Percentiles rank a stretch among this genome's conserved stretches.
phyloP scores from a whole-genome alignment of 202 grass and related monocot species.

The Musa balbisiana region DNA sequence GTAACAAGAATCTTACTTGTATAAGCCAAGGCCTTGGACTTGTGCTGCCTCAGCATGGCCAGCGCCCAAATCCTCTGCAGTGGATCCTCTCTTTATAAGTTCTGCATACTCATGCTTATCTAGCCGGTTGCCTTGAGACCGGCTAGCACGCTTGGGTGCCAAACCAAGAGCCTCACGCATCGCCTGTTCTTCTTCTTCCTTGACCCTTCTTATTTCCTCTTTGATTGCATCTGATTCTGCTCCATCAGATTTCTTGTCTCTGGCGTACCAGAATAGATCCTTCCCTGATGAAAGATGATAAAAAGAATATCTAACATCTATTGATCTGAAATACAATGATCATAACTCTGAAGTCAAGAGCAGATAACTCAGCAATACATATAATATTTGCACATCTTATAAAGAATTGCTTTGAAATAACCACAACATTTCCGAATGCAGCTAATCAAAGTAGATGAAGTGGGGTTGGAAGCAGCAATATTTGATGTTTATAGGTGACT shows the following conservation, averaged over 20 bases:
- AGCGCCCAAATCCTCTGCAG: constrained; percentile 82
- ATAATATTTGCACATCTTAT: too few species aligned
- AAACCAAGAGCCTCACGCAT: constrained; percentile 93
- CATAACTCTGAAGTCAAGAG: too few species aligned
- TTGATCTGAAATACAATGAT: neutral
- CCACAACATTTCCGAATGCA: too few species aligned
- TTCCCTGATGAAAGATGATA: constrained; percentile 37
- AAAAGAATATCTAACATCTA: neutral
- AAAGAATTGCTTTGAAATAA: too few species aligned
- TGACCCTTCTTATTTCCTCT: constrained; percentile 89
- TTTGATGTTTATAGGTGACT: too few species aligned
- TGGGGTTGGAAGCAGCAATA: too few species aligned
- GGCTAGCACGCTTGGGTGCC: constrained; percentile 73
- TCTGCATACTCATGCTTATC: constrained; percentile 98
- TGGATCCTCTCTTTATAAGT: constrained; percentile 83
- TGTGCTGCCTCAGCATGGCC: constrained; percentile 90
- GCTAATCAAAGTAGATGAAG: too few species aligned
- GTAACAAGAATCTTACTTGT: constrained; percentile 50
- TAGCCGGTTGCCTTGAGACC: constrained; percentile 54
- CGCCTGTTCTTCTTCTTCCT: constrained; percentile 94
- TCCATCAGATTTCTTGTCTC: constrained; percentile 61
- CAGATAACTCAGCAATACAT: too few species aligned
- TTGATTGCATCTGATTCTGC: constrained; percentile 52
- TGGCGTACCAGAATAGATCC: constrained; percentile 77
- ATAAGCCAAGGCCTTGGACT: constrained; percentile 88